These are phyloP conservation scores for Macrolepiota dolichaula DNA, from an alignment of 768 basidiomycete genomes.

Conservation along the genomic window DNA sequence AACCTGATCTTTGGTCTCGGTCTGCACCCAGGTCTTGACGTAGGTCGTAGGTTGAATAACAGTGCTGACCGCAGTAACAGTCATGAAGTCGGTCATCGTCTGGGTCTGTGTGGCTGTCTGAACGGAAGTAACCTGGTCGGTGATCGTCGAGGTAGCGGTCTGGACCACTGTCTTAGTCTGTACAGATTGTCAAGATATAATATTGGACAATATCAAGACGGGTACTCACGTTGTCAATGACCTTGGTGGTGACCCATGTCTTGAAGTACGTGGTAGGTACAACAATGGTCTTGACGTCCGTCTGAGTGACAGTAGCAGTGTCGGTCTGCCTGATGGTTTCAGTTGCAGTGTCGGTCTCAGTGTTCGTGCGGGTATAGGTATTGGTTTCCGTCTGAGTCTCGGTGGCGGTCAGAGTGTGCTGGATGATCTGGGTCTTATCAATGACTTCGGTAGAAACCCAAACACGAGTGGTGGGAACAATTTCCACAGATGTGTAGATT, in stretches of 20 bases:
- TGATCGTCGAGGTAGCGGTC: constrained; percentile 46
- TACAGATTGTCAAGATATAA: not conserved
- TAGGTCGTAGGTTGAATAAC: constrained; percentile 56
- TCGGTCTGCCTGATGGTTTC: constrained; percentile 46
- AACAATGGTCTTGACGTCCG: constrained; percentile 48
- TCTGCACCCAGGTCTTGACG: constrained; percentile 51
- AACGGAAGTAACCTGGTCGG: constrained; percentile 49
- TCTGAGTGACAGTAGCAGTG: constrained; percentile 56
- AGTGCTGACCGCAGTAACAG: constrained; percentile 51
- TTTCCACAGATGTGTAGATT: constrained; percentile 48
- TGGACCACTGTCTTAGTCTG: constrained; percentile 57
- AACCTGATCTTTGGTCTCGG: constrained; percentile 55
- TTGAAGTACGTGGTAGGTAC: constrained; percentile 56
- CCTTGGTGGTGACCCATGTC: constrained; percentile 48
- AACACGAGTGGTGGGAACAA: constrained; percentile 60
- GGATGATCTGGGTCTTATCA: constrained; percentile 51
- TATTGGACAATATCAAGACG: not conserved
- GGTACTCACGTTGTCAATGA: constrained; percentile 57
- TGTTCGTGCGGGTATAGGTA: constrained; percentile 48
- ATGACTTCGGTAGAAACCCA: constrained; percentile 66
- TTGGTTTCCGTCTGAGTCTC: constrained; percentile 55
- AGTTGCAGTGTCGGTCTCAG: constrained; percentile 45
- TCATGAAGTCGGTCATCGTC: constrained; percentile 49
- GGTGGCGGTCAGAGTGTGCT: constrained; percentile 62
- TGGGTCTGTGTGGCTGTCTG: constrained; percentile 56